phyloP scores from a whole-genome alignment of 1,284 basidiomycete species.

The Inonotus hispidus region DNA sequence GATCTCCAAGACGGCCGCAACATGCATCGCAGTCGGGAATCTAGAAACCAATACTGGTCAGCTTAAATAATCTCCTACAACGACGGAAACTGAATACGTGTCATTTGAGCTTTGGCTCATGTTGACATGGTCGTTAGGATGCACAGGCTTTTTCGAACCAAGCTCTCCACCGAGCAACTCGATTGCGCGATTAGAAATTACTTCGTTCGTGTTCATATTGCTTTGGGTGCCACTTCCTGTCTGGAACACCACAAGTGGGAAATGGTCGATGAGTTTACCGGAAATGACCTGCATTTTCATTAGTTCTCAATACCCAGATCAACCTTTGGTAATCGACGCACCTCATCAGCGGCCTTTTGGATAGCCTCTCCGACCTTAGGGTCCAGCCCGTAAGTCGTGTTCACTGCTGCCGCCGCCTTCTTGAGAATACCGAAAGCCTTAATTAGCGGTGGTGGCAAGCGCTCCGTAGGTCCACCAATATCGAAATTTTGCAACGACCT shows the following conservation, averaged over 20 bases:
- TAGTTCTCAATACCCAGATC: neutral
- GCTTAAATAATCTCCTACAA: neutral
- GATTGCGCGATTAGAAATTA: constrained; percentile 98
- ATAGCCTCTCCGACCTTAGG: constrained; percentile 87
- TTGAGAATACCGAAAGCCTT: constrained; percentile 98
- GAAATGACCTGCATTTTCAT: constrained; percentile 72
- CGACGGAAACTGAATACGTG: constrained; percentile 53
- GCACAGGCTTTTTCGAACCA: constrained; percentile 95
- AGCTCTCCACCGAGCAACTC: constrained; percentile 94
- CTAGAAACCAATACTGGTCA: constrained; percentile 34
- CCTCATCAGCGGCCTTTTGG: constrained; percentile 92
- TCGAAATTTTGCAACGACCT: constrained; percentile 98
- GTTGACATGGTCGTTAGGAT: constrained; percentile 99
- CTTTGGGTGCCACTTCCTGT: constrained; percentile 99
- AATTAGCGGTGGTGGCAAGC: constrained; percentile 91
- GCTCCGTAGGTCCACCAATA: constrained; percentile 92
- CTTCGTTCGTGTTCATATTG: constrained; percentile 99
- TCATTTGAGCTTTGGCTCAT: constrained; percentile 99
- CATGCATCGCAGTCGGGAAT: constrained; percentile 99
- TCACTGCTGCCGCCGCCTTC: constrained; percentile 94
- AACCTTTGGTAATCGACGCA: constrained; percentile 29
- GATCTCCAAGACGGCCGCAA: constrained; percentile 92
- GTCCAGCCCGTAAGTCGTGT: constrained; percentile 88
- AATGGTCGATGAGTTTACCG: constrained; percentile 91
- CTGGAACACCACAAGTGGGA: constrained; percentile 99